These are phyloP conservation scores for Silene conica DNA, from an alignment of 148 eudicot genomes.

Conservation along the genomic window DNA sequence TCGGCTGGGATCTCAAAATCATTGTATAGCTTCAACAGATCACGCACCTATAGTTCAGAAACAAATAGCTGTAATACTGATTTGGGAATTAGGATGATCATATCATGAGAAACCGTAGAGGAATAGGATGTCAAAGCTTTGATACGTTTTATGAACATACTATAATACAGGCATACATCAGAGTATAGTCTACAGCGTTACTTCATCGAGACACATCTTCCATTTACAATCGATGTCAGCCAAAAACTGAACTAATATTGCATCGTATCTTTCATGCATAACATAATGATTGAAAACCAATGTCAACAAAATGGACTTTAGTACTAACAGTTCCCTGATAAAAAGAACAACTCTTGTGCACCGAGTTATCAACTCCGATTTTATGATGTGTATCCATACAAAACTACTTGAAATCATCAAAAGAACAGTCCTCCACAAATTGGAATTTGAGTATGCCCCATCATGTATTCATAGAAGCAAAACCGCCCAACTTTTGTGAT, in stretches of 20 bases:
- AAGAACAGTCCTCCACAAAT: too few relatives aligned
- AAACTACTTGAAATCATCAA: too few relatives aligned
- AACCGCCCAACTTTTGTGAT: neutral
- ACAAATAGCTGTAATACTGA: conserved; percentile 13
- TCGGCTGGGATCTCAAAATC: conserved; percentile 61
- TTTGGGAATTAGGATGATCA: neutral
- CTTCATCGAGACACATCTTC: neutral
- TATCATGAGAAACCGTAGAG: neutral
- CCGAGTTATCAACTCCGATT: too few relatives aligned
- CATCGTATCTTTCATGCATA: too few relatives aligned
- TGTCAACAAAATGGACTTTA: too few relatives aligned
- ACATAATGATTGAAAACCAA: too few relatives aligned
- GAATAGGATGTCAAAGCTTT: too few relatives aligned
- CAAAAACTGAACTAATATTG: neutral
- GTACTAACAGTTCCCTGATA: too few relatives aligned
- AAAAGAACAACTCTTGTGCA: too few relatives aligned
- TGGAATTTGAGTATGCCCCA: neutral
- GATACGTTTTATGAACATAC: too few relatives aligned
- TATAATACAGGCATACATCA: too few relatives aligned
- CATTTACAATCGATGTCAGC: neutral
- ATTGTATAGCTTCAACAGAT: conserved; percentile 62
- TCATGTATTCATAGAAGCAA: neutral
- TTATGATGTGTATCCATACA: too few relatives aligned
- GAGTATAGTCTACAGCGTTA: neutral
- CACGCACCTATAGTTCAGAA: conserved; percentile 61